Percentiles rank a stretch among this genome's conserved stretches.
Conservation (phyloP, 306 rosid genomes). For the Gastrolobium villosum region DNA sequence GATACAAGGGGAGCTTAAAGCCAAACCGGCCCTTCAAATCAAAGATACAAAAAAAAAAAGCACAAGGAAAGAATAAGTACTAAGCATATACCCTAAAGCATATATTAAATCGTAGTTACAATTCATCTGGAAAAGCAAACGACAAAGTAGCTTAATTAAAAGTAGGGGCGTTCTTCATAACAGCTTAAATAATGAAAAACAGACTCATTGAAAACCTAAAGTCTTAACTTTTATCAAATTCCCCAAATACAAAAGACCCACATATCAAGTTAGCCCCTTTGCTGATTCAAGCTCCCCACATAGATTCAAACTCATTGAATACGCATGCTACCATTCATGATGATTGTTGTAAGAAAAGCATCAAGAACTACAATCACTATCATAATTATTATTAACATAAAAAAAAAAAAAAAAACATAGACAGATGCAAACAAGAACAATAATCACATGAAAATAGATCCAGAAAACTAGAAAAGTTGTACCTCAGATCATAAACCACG, state of each 20-base stretch:
- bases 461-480: neutral
- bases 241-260: no score
- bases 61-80: neutral
- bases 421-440: neutral
- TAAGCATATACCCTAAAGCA: neutral
- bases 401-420: neutral
- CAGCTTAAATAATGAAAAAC: neutral
- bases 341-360: neutral
- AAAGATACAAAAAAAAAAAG: neutral
- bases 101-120: neutral
- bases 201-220: neutral
- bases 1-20: no score
- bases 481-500: slow-evolving; percentile 21
- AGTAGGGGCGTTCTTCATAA: neutral
- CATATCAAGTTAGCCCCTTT: neutral
- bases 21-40: no score
- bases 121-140: neutral
- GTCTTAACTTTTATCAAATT: neutral
- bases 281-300: neutral
- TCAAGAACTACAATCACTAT: neutral
- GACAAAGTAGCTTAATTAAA: neutral
- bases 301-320: neutral
- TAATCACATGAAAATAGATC: neutral
- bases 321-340: neutral
- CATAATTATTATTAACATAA: neutral